Conservation (phyloP, 1,139 yeast species). For the Spencermartinsiella ligniputridi region DNA sequence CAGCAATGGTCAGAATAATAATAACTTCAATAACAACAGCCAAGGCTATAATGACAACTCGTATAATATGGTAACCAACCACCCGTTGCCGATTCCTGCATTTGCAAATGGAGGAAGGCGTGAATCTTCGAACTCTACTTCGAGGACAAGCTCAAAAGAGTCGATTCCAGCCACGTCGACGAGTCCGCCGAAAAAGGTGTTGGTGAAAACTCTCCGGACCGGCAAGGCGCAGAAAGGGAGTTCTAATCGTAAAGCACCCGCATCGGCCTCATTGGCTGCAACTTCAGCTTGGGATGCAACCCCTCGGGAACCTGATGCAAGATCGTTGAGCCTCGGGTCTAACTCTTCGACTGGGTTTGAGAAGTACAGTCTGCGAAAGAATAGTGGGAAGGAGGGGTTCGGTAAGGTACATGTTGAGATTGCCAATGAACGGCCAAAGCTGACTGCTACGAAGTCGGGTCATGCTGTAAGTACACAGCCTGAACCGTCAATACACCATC, state of each 20-base stretch:
- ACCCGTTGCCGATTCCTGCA: neutral
- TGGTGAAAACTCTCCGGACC: constrained; percentile 23
- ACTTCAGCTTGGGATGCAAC: constrained; percentile 24
- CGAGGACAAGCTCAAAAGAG: constrained; percentile 3
- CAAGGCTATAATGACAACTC: neutral
- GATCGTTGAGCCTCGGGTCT: neutral
- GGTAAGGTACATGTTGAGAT: constrained; percentile 10
- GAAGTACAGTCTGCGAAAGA: constrained; percentile 15
- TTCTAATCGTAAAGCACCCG: constrained; percentile 15
- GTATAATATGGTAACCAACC: neutral
- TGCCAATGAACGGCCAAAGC: constrained; percentile 1
- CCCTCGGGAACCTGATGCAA: neutral
- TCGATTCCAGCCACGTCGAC: constrained; percentile 6
- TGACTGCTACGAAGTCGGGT: neutral
- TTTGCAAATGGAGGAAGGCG: neutral
- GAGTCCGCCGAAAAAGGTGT: constrained; percentile 12
- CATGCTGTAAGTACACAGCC: too few species aligned
- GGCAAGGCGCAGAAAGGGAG: constrained; percentile 19
- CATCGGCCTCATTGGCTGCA: constrained; percentile 25
- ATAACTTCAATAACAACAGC: neutral
- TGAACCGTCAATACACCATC: too few species aligned
- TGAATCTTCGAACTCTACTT: neutral
- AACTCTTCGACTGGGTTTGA: constrained; percentile 13
- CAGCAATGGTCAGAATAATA: neutral
- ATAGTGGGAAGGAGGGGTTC: constrained; percentile 12